Evolutionary conservation across 164 flowering plant species (phyloP).

Genomic region (Malania oleifera): DNA sequence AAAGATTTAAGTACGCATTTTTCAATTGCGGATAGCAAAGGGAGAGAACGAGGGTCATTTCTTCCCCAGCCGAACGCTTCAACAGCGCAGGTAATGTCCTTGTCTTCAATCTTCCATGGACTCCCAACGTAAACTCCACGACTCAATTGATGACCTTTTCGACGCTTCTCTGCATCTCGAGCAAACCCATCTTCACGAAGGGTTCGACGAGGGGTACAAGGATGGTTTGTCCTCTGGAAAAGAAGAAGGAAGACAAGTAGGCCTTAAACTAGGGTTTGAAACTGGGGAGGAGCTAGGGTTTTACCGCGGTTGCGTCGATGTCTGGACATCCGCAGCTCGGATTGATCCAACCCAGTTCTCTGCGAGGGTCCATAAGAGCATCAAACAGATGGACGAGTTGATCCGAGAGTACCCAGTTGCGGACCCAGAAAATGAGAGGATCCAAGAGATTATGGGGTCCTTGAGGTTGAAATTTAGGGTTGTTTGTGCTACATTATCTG

Average conservation of each 20-base stretch:
- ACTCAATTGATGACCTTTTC: slow-evolving; percentile 43
- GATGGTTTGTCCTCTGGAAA: slow-evolving; percentile 54
- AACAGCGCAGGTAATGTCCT: too few species aligned
- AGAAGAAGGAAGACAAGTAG: slow-evolving; percentile 59
- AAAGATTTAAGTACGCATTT: too few species aligned
- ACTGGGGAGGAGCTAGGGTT: slow-evolving; percentile 75
- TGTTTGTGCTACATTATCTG: slow-evolving; percentile 46
- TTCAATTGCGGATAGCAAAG: too few species aligned
- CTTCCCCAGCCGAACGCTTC: too few species aligned
- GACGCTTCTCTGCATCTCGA: slow-evolving; percentile 53
- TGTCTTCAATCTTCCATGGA: neutral
- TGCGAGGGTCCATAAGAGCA: slow-evolving; percentile 40
- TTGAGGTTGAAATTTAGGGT: slow-evolving; percentile 67
- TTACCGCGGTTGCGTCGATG: slow-evolving; percentile 60
- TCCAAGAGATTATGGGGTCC: slow-evolving; percentile 47
- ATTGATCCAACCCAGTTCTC: slow-evolving; percentile 47
- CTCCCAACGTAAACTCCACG: neutral
- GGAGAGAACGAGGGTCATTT: too few species aligned
- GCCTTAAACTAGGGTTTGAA: slow-evolving; percentile 65
- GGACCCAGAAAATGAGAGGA: slow-evolving; percentile 64
- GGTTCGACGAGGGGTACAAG: slow-evolving; percentile 50
- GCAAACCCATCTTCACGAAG: slow-evolving; percentile 54
- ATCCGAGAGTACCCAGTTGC: slow-evolving; percentile 46
- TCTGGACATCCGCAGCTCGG: slow-evolving; percentile 52
- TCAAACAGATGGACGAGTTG: slow-evolving; percentile 55